Evolutionary conservation across 768 basidiomycete species (phyloP).

Genomic region (Daedaleopsis nitida): DNA sequence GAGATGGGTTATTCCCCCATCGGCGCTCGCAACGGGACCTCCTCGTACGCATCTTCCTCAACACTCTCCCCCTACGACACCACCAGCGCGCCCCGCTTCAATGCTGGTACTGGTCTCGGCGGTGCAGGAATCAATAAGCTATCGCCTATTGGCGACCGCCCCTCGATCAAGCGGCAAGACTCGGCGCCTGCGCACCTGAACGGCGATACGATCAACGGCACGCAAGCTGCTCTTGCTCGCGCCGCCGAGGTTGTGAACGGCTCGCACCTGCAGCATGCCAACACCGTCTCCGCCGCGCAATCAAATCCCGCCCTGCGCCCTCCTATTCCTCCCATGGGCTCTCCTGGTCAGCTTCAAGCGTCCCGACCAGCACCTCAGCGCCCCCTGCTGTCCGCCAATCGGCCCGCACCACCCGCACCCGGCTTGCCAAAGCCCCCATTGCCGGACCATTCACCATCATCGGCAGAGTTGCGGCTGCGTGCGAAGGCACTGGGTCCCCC

Average conservation of each 20-base stretch:
- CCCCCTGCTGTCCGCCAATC: slow-evolving; percentile 57
- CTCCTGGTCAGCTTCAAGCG: slow-evolving; percentile 48
- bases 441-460: slow-evolving; percentile 57
- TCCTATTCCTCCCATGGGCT: slow-evolving; percentile 28
- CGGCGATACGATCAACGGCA: slow-evolving; percentile 31
- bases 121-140: slow-evolving; percentile 55
- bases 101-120: slow-evolving; percentile 89
- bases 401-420: slow-evolving; percentile 55
- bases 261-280: slow-evolving; percentile 44
- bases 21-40: slow-evolving; percentile 37
- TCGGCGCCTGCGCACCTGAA: slow-evolving; percentile 41
- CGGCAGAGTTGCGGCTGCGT: slow-evolving; percentile 67
- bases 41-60: slow-evolving; percentile 21
- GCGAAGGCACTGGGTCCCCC: slow-evolving; percentile 60
- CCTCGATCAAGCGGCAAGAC: slow-evolving; percentile 47
- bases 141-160: slow-evolving; percentile 40
- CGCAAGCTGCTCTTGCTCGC: slow-evolving; percentile 46
- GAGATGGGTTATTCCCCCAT: slow-evolving; percentile 43
- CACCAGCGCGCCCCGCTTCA: slow-evolving; percentile 72
- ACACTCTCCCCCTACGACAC: slow-evolving; percentile 37
- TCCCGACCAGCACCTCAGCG: slow-evolving; percentile 70
- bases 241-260: slow-evolving; percentile 68
- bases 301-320: slow-evolving; percentile 30
- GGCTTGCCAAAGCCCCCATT: slow-evolving; percentile 33
- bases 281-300: slow-evolving; percentile 40